These are phyloP conservation scores for Hypoxylon intermedium DNA, from an alignment of 495 filamentous ascomycete species.

Conservation along the genomic window DNA sequence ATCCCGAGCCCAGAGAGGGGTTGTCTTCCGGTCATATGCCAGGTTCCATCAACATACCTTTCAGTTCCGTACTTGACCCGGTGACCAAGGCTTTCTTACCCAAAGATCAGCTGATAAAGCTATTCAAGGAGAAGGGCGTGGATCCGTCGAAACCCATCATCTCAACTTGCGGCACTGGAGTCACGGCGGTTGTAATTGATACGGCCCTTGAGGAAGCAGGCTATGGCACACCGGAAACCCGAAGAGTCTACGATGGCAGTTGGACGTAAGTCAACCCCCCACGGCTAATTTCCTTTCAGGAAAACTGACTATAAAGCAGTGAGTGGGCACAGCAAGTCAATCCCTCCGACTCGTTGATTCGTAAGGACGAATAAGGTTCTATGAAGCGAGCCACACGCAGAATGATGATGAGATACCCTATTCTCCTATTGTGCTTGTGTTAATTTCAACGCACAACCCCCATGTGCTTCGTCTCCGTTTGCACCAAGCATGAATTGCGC, in stretches of 20 bases:
- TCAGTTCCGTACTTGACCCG: slow-evolving; percentile 80
- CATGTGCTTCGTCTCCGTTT: slow-evolving; percentile 4
- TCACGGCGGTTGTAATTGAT: slow-evolving; percentile 92
- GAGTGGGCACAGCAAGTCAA: slow-evolving; percentile 76
- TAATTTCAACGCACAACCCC: slow-evolving; percentile 11
- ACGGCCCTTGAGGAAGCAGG: slow-evolving; percentile 82
- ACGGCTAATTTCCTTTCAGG: not conserved
- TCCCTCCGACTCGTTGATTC: slow-evolving; percentile 51
- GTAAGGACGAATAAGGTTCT: slow-evolving; percentile 34
- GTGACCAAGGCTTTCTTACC: slow-evolving; percentile 81
- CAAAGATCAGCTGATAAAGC: slow-evolving; percentile 68
- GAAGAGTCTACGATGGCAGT: slow-evolving; percentile 91
- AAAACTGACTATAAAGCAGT: slow-evolving; percentile 47
- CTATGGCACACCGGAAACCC: slow-evolving; percentile 69
- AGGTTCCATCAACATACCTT: slow-evolving; percentile 81
- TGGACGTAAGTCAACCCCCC: slow-evolving; percentile 80
- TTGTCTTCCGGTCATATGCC: slow-evolving; percentile 93
- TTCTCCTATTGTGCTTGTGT: slow-evolving; percentile 25
- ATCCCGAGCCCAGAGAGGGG: slow-evolving; percentile 85
- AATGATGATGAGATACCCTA: slow-evolving; percentile 38
- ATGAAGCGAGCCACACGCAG: slow-evolving; percentile 3
- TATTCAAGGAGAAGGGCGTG: slow-evolving; percentile 80
- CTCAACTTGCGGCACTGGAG: slow-evolving; percentile 89
- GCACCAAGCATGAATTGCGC: slow-evolving; percentile 20
- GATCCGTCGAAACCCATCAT: slow-evolving; percentile 87